A percentile compares a stretch with the other conserved stretches of the same genome.
These are phyloP conservation scores for Coniosporium tulheliwenetii DNA, from an alignment of 2,329 filamentous ascomycete species.

Conservation along the genomic window DNA sequence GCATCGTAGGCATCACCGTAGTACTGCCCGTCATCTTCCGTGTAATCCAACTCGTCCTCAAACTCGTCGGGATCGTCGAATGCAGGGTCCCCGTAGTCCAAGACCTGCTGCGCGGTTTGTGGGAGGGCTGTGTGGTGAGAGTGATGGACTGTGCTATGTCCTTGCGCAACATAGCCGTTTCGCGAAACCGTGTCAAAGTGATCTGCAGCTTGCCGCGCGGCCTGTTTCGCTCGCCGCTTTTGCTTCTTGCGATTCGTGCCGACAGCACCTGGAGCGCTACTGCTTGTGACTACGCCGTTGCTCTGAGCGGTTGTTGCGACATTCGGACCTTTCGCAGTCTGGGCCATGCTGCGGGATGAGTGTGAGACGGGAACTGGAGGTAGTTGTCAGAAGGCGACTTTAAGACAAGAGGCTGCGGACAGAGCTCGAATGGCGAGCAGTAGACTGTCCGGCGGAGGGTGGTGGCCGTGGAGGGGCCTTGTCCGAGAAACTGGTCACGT, in stretches of 20 bases:
- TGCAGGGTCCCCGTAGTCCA: constrained; percentile 27
- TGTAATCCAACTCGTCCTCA: constrained; percentile 20
- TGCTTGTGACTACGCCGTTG: constrained; percentile 23
- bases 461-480: too few relatives aligned
- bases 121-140: not conserved
- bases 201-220: constrained; percentile 51
- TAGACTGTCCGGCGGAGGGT: too few relatives aligned
- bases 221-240: constrained; percentile 75
- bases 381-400: too few relatives aligned
- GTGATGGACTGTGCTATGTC: constrained; percentile 5
- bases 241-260: constrained; percentile 85
- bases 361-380: too few relatives aligned
- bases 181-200: constrained; percentile 11
- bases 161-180: constrained; percentile 13
- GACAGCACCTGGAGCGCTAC: constrained; percentile 20
- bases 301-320: constrained; percentile 14
- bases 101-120: constrained; percentile 11
- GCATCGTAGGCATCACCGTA: constrained; percentile 14
- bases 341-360: constrained; percentile 14
- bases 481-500: too few relatives aligned
- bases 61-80: constrained; percentile 23
- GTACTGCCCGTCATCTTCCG: constrained; percentile 17
- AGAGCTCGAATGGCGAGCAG: too few relatives aligned
- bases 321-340: constrained; percentile 12
- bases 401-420: too few relatives aligned